A percentile compares a stretch with the other conserved stretches of the same genome.
Evolutionary conservation across 2,329 filamentous ascomycete species (phyloP).

Genomic region (Aspergillus fijiensis): DNA sequence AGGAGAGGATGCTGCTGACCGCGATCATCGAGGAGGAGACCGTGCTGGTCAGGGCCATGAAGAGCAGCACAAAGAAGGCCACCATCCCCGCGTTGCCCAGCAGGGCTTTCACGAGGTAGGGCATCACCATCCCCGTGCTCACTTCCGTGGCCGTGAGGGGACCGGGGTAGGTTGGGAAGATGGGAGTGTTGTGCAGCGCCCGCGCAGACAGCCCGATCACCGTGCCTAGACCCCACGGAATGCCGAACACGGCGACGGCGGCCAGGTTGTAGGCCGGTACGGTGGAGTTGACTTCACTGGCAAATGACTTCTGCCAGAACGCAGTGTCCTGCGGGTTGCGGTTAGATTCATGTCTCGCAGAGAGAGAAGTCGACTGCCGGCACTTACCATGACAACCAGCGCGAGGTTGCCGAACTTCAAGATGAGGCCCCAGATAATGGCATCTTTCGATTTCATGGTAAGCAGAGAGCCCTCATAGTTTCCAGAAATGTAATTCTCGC

Average conservation of each 20-base stretch:
- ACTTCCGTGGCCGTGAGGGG: conserved; percentile 43
- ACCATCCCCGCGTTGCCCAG: conserved; percentile 46
- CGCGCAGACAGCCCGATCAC: conserved; percentile 48
- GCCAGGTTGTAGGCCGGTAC: conserved; percentile 51
- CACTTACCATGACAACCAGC: conserved; percentile 48
- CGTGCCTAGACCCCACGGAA: conserved; percentile 51
- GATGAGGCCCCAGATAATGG: conserved; percentile 48
- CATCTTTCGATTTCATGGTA: conserved; percentile 50
- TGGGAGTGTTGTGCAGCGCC: conserved; percentile 48
- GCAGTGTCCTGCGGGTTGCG: conserved; percentile 42
- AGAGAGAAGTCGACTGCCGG: background rate
- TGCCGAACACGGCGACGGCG: conserved; percentile 47
- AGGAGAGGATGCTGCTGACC: conserved; percentile 52
- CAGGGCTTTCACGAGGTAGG: conserved; percentile 46
- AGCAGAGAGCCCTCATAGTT: conserved; percentile 51
- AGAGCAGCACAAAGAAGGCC: conserved; percentile 50
- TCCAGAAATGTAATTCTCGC: conserved; percentile 44
- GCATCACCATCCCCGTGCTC: conserved; percentile 50
- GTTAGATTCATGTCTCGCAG: background rate
- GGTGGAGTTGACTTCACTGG: conserved; percentile 48
- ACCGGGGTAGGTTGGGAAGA: conserved; percentile 48
- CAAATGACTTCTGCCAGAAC: conserved; percentile 56
- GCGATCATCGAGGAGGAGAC: conserved; percentile 54
- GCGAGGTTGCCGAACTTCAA: conserved; percentile 53
- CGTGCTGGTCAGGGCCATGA: conserved; percentile 54